A percentile compares a stretch with the other conserved stretches of the same genome.
Conservation (phyloP, 345 rosid genomes). For the Citropsis articulata region DNA sequence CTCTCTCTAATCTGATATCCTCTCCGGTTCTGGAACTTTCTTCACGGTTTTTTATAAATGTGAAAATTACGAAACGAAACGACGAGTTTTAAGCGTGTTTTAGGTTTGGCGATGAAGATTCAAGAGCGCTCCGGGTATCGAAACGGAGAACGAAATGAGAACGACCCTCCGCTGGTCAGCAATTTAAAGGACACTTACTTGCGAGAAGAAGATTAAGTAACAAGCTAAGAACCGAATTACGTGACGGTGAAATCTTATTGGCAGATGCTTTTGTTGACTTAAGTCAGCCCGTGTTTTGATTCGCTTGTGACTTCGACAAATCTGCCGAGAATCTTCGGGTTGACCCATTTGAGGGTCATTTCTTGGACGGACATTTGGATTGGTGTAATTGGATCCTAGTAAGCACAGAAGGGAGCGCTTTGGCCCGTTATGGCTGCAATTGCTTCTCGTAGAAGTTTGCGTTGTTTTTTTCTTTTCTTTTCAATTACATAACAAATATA, state of each 20-base stretch:
- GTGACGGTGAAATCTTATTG: neutral
- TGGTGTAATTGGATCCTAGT: neutral
- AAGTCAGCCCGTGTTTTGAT: neutral
- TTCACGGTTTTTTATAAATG: neutral
- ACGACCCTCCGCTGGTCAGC: neutral
- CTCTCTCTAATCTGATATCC: neutral
- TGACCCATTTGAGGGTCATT: neutral
- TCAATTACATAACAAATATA: too few species aligned
- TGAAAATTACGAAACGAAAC: neutral
- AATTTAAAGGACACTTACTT: neutral
- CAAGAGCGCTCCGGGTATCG: neutral
- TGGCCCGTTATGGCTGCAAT: neutral
- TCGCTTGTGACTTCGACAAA: neutral
- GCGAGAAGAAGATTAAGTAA: neutral
- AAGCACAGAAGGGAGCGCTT: neutral
- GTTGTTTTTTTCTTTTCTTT: too few species aligned
- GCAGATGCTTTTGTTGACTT: neutral
- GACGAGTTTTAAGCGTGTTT: neutral
- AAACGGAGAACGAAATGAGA: neutral
- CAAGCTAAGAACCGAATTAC: neutral
- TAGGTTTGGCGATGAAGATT: neutral
- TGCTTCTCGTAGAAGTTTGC: neutral
- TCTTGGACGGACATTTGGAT: neutral
- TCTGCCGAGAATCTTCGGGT: neutral
- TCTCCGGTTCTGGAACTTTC: neutral